These are phyloP conservation scores for Gyromitra esculenta DNA, from an alignment of 2,329 filamentous ascomycete genomes.

Conservation along the genomic window DNA sequence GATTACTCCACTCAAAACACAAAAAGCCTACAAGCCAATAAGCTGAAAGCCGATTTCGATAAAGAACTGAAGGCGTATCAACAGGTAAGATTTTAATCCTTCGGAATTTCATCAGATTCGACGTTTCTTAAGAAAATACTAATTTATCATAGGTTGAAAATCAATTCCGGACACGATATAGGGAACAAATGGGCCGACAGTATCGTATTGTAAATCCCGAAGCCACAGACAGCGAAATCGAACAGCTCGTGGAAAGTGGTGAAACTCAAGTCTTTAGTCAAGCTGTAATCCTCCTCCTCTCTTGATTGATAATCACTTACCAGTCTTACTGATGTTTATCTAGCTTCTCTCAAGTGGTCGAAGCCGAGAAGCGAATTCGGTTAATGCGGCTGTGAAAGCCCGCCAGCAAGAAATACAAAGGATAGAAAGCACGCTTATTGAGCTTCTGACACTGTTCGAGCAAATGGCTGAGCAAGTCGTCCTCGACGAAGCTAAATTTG, in stretches of 20 bases:
- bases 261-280: constrained; percentile 84
- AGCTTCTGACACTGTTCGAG: constrained; percentile 76
- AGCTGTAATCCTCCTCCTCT: constrained; percentile 68
- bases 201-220: constrained; percentile 84
- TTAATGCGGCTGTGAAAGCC: constrained; percentile 80
- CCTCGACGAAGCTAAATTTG: constrained; percentile 73
- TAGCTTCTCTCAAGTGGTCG: constrained; percentile 68
- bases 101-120: neutral
- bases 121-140: constrained; percentile 16
- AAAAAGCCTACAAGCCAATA: constrained; percentile 75
- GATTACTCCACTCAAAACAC: constrained; percentile 68
- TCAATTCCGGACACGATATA: constrained; percentile 75
- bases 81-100: constrained; percentile 23
- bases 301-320: constrained; percentile 20
- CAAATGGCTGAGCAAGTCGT: constrained; percentile 79
- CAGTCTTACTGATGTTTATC: constrained; percentile 59
- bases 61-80: constrained; percentile 74
- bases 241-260: constrained; percentile 76
- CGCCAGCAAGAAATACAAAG: constrained; percentile 84
- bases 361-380: constrained; percentile 68
- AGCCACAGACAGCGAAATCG: constrained; percentile 77
- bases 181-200: constrained; percentile 81
- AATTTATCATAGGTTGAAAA: constrained; percentile 68
- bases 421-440: constrained; percentile 78
- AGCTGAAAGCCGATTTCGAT: constrained; percentile 76